A percentile compares a stretch with the other conserved stretches of the same genome.
Conservation (phyloP, 2,329 filamentous ascomycete genomes). For the Claviceps spartinae region DNA sequence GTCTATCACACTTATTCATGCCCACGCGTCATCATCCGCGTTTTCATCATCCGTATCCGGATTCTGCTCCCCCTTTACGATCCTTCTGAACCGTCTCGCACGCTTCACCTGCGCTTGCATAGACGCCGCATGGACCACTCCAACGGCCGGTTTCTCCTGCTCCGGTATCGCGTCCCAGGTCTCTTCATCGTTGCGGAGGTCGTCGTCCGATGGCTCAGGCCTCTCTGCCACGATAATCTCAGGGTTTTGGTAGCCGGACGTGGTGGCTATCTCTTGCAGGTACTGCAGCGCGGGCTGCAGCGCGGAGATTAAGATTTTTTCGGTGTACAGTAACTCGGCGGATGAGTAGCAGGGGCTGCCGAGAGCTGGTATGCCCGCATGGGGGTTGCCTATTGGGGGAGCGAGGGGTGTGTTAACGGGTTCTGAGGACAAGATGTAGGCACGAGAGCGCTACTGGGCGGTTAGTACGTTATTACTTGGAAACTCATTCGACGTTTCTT, state of each 20-base stretch:
- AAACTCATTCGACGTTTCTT: not conserved
- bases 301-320: constrained; percentile 47
- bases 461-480: not conserved
- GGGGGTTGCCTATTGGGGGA: constrained; percentile 34
- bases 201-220: not conserved
- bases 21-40: not conserved
- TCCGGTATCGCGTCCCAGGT: constrained; percentile 19
- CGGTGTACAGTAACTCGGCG: constrained; percentile 43
- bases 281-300: constrained; percentile 44
- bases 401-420: constrained; percentile 39
- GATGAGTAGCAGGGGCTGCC: constrained; percentile 60
- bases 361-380: constrained; percentile 27
- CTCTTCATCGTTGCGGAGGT: constrained; percentile 12
- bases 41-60: not conserved
- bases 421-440: constrained; percentile 42
- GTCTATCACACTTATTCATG: not conserved
- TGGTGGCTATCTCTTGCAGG: constrained; percentile 41
- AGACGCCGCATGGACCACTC: constrained; percentile 7
- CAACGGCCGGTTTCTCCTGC: constrained; percentile 16
- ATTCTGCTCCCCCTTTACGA: constrained; percentile 9
- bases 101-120: constrained; percentile 14
- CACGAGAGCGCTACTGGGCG: constrained; percentile 38
- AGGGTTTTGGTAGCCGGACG: constrained; percentile 26
- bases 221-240: constrained; percentile 18
- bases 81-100: constrained; percentile 14